A percentile compares a stretch with the other conserved stretches of the same genome.
phyloP scores from a whole-genome alignment of 805 yeast genomes.

The Kluyveromyces starmeri region DNA sequence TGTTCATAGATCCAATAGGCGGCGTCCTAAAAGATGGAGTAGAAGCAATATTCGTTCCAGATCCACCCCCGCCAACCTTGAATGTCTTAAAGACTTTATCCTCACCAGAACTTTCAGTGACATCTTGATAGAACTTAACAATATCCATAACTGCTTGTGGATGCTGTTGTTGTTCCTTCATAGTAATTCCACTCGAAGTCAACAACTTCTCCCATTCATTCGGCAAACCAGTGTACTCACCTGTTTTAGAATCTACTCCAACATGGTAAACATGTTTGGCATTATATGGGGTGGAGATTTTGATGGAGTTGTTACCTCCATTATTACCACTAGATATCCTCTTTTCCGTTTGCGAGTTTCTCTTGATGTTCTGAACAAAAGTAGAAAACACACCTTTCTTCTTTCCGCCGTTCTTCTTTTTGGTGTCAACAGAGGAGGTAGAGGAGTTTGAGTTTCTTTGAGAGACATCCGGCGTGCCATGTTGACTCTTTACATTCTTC shows the following conservation, averaged over 20 bases:
- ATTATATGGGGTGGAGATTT: constrained; percentile 86
- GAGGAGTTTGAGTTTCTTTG: constrained; percentile 7
- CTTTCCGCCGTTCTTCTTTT: constrained; percentile 37
- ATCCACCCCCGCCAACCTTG: constrained; percentile 19
- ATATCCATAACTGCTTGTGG: constrained; percentile 93
- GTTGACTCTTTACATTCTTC: constrained; percentile 4
- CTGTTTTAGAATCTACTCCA: constrained; percentile 75
- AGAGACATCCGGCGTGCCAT: constrained; percentile 4
- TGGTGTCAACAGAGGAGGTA: constrained; percentile 19
- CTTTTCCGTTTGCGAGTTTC: constrained; percentile 25
- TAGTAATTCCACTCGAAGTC: constrained; percentile 78
- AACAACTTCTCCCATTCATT: constrained; percentile 84
- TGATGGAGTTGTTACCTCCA: constrained; percentile 22
- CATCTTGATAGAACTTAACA: constrained; percentile 73
- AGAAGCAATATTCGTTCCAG: constrained; percentile 19
- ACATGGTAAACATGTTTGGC: constrained; percentile 90
- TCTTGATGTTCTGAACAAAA: constrained; percentile 29
- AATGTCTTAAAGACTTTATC: constrained; percentile 35
- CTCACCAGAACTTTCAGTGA: constrained; percentile 33
- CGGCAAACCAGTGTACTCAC: constrained; percentile 87
- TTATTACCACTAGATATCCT: constrained; percentile 30
- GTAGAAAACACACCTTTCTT: constrained; percentile 52
- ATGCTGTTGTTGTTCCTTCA: constrained; percentile 79
- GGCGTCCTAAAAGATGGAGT: constrained; percentile 31
- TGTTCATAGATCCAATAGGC: constrained; percentile 14